Base-by-base conservation (phyloP, 495 filamentous ascomycete species). In the Filosporella fistucella region DNA sequence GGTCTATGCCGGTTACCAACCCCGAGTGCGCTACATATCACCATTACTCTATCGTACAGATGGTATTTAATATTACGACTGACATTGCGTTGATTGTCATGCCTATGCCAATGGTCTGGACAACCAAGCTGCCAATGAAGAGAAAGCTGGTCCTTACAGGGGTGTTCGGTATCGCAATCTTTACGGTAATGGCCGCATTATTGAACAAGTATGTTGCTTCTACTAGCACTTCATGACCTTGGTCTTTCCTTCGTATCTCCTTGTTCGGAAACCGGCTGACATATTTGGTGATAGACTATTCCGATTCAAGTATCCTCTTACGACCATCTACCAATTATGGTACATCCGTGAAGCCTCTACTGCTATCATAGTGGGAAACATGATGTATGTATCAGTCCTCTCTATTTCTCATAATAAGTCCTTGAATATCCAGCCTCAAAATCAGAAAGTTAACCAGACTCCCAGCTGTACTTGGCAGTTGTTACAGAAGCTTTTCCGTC, bases 321-420 rank as follows among this genome's bases (percentile, higher is more conserved):
- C 47, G 3, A 49, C 47, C 4, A 20, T 29, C 8, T 49, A 49
- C n/a, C 37, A 42, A 13, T 30, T 74, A 22, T 85, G 81, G 81
- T 84, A 85, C 56, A 69, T 73, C 12, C 77, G 81, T 9, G 80
- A 84, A 68, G 69, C 75, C n/a, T 73, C 72, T 14, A 81, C 77
- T 1, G 75, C 80, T 2, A 69, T 84, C 13, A 71, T 78, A 30
- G 76, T 83, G 3, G 72, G 76, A 9, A 84, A 84, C 37, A 54
- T 84, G 8, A 78, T 80, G 44, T 81, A n/a, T n/a, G n/a, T n/a
- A n/a, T n/a, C n/a, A n/a, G n/a, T n/a, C n/a, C n/a, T n/a, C n/a
- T n/a, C n/a, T n/a, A n/a, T n/a, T n/a, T n/a, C n/a, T n/a, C n/a
- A n/a, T n/a, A n/a, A n/a, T n/a, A n/a, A n/a, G n/a, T n/a, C n/a